Conservation (phyloP, 441 rosid genomes). For the Pelargonium citronellum region DNA sequence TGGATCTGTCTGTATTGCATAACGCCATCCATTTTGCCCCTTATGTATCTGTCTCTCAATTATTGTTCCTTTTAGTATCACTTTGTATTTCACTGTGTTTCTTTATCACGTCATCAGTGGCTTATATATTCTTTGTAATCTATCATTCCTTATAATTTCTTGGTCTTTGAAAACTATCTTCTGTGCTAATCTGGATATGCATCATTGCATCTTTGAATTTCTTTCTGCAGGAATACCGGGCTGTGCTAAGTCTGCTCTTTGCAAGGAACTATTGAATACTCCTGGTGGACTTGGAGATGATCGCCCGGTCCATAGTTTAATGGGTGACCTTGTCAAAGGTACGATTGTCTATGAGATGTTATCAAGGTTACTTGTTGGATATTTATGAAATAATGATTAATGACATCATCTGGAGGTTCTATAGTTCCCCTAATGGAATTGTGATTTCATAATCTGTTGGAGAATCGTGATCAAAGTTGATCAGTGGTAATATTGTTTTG, state of each 20-base stretch:
- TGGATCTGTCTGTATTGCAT: background rate
- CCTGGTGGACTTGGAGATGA: slow-evolving; percentile 78
- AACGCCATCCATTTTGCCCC: background rate
- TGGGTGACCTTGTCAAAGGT: slow-evolving; percentile 97
- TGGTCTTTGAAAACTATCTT: background rate
- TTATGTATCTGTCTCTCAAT: background rate
- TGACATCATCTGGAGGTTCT: background rate
- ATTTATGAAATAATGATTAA: background rate
- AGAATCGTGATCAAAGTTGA: background rate
- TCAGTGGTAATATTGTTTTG: background rate
- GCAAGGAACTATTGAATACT: slow-evolving; percentile 66
- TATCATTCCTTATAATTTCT: background rate
- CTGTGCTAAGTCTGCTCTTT: slow-evolving; percentile 92
- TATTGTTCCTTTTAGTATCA: background rate
- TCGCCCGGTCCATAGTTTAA: slow-evolving; percentile 72
- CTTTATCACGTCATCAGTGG: background rate
- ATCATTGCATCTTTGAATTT: slow-evolving; percentile 6
- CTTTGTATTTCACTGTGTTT: background rate
- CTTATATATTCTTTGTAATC: background rate
- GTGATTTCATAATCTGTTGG: background rate
- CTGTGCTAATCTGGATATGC: slow-evolving; percentile 13
- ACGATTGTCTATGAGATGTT: slow-evolving; percentile 12
- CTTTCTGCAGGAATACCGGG: slow-evolving; percentile 78
- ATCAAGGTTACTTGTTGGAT: background rate
- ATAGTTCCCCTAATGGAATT: background rate